Base-by-base conservation (phyloP, 164 flowering plant species). In the Chloranthus sessilifolius region DNA sequence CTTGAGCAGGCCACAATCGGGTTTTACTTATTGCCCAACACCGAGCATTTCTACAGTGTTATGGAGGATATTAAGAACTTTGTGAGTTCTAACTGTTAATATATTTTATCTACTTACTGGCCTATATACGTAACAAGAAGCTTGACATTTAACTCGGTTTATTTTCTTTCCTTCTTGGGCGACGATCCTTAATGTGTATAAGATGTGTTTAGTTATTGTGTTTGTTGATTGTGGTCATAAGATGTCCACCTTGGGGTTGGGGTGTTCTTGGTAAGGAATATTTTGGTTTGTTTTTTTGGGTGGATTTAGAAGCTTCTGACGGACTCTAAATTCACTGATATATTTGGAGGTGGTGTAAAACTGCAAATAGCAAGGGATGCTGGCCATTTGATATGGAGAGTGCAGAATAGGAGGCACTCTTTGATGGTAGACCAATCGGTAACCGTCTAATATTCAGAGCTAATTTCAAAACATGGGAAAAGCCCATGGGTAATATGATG, bases 1-100 rank as follows among this genome's bases (percentile, higher is more conserved):
- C 69, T 79, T 55, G 80, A 87, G 59, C 68, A 76, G 61, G 91
- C 91, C 37, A 83, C 92, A 0, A 70, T 83, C 14, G 95, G 92
- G n/a, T 87, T 87, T 68, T 87, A 87, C 70, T 71, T 87, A 43
- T 59, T 87, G 57, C 95, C 92, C 0, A 83, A 87, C 51, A 83
- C 77, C 54, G 63, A 73, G 17, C 79, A 83, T 58, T 87, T 76
- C 73, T 70, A 79, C 41, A 62, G 56, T 1, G 77, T 87, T 17
- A 83, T 83, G 89, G 85, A 78, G 48, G 90, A 81, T 74, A 76
- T 86, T 36, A 66, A 63, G 34, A 62, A 65, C 60, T 86, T 86
- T 57, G 82, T 81, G 71, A 50, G 72, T 68, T 60, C 80, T 59
- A 51, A 74, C 67, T 51, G 69, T 62, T 61, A 35, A 60, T 73